phyloP scores from a whole-genome alignment of 2,329 filamentous ascomycete genomes.

The Ascochyta viciae-villosae region DNA sequence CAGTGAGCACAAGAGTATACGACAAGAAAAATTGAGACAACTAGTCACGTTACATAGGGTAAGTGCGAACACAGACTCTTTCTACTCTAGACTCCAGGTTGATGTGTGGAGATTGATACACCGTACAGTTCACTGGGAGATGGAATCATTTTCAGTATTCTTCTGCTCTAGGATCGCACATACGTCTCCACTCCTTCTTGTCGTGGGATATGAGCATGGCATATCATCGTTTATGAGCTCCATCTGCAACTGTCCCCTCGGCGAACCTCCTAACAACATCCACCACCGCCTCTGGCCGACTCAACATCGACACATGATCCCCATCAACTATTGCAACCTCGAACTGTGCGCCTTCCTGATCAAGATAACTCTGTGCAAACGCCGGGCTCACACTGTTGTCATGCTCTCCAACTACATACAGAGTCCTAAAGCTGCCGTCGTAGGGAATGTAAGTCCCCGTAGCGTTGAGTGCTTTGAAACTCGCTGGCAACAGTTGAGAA shows the following conservation, averaged over 20 bases:
- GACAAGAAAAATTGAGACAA: too few relatives aligned
- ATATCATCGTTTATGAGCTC: neutral
- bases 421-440: constrained; percentile 29
- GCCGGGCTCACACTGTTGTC: constrained; percentile 29
- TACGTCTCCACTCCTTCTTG: too few relatives aligned
- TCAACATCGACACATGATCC: constrained; percentile 37
- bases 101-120: too few relatives aligned
- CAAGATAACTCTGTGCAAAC: constrained; percentile 24
- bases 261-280: constrained; percentile 23
- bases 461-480: constrained; percentile 30
- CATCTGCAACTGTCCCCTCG: neutral
- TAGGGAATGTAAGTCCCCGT: constrained; percentile 35
- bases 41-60: too few relatives aligned
- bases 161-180: too few relatives aligned
- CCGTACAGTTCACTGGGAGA: too few relatives aligned
- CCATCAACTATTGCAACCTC: constrained; percentile 22
- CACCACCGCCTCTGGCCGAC: constrained; percentile 28
- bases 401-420: constrained; percentile 29
- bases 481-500: constrained; percentile 22
- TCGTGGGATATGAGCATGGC: neutral
- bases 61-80: too few relatives aligned
- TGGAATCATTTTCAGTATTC: too few relatives aligned
- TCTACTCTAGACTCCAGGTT: too few relatives aligned
- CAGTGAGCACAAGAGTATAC: too few relatives aligned
- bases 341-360: constrained; percentile 27